These are phyloP conservation scores for Suillus cothurnatus DNA, from an alignment of 768 basidiomycete genomes.

Conservation along the genomic window DNA sequence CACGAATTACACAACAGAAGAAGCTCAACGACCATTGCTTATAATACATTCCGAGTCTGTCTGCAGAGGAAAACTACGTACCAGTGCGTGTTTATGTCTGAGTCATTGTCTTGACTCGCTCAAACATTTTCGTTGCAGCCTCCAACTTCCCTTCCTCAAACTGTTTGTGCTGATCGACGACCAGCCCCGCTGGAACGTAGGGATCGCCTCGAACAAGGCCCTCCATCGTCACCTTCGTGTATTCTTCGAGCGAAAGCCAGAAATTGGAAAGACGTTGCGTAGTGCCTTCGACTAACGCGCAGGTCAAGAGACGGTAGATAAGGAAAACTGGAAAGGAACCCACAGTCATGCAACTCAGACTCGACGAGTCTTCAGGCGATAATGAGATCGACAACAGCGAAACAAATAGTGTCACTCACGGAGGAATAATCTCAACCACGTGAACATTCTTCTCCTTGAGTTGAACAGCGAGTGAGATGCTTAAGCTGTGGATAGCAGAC, in stretches of 20 bases:
- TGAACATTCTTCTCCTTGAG: slow-evolving; percentile 51
- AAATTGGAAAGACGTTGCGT: slow-evolving; percentile 48
- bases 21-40: too few species aligned
- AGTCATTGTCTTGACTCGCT: neutral
- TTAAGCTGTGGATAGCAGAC: slow-evolving; percentile 57
- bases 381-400: neutral
- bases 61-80: neutral
- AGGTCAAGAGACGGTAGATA: slow-evolving; percentile 42
- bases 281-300: slow-evolving; percentile 55
- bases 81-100: neutral
- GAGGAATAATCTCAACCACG: slow-evolving; percentile 59
- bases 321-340: slow-evolving; percentile 15
- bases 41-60: neutral
- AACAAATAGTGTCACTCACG: slow-evolving; percentile 40
- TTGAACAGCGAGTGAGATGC: slow-evolving; percentile 47
- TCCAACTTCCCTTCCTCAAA: slow-evolving; percentile 36
- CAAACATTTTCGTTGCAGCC: neutral
- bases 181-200: slow-evolving; percentile 29
- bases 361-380: slow-evolving; percentile 50
- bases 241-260: slow-evolving; percentile 59
- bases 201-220: slow-evolving; percentile 39
- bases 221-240: slow-evolving; percentile 41
- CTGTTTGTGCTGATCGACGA: slow-evolving; percentile 18
- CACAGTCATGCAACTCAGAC: slow-evolving; percentile 63
- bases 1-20: too few species aligned